Percentiles rank a stretch among this genome's conserved stretches.
phyloP scores from a whole-genome alignment of 2,329 filamentous ascomycete genomes.

The Botrytis medusae region DNA sequence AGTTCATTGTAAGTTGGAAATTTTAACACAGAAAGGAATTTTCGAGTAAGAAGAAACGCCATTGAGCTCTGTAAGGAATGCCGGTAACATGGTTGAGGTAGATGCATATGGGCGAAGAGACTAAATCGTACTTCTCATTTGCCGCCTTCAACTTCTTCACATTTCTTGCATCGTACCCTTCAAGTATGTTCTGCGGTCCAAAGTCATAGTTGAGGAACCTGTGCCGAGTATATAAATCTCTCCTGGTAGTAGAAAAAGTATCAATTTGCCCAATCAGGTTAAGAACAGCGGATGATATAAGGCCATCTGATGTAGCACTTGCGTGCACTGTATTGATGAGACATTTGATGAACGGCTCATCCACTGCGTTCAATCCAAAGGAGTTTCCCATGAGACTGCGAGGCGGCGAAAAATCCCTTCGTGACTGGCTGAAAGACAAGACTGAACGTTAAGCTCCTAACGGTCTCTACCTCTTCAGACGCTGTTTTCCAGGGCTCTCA shows the following conservation, averaged over 20 bases:
- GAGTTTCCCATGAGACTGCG: neutral
- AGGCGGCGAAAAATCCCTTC: neutral
- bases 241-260: neutral
- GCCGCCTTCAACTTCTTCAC: neutral
- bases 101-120: neutral
- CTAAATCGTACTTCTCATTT: neutral
- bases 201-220: neutral
- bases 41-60: neutral
- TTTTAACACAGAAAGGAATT: neutral
- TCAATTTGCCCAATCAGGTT: neutral
- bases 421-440: neutral
- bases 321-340: neutral
- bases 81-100: neutral
- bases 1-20: neutral
- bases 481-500: too few relatives aligned
- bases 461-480: too few relatives aligned
- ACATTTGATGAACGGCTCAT: neutral
- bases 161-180: neutral
- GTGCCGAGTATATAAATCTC: neutral
- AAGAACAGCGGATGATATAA: neutral
- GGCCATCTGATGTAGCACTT: neutral
- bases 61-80: neutral
- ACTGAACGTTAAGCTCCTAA: too few relatives aligned
- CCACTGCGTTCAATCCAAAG: neutral
- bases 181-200: neutral